Percentiles rank a stretch among this genome's conserved stretches.
Evolutionary conservation across 169 alveolate species (phyloP).

Genomic region (Eimeria sp.): DNA sequence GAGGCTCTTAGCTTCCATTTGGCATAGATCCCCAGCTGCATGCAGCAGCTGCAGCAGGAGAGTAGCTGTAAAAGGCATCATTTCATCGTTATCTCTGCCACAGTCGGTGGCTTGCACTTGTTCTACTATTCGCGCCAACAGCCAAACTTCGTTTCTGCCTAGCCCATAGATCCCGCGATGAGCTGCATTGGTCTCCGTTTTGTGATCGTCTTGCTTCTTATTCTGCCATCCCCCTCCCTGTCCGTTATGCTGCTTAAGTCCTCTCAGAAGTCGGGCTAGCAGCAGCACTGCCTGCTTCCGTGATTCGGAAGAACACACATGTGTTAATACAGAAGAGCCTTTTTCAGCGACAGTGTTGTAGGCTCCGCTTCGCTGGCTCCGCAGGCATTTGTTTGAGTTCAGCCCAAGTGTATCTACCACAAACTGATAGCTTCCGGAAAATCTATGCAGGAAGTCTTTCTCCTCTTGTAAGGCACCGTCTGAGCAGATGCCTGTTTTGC

Average conservation of each 20-base stretch:
- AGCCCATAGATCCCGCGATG: constrained; percentile 13
- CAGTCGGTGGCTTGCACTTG: constrained; percentile 11
- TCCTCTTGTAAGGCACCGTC: background rate
- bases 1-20: constrained; percentile 29
- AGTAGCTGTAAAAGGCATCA: constrained; percentile 33
- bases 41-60: constrained; percentile 53
- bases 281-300: constrained; percentile 44
- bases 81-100: constrained; percentile 18
- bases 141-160: constrained; percentile 38
- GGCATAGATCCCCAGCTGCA: constrained; percentile 54
- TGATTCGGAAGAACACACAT: constrained; percentile 30
- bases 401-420: constrained; percentile 42
- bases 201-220: background rate
- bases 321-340: background rate
- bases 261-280: constrained; percentile 40
- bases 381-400: background rate
- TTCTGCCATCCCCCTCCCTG: background rate
- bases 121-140: constrained; percentile 25
- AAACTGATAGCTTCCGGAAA: constrained; percentile 21
- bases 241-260: background rate
- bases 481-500: background rate
- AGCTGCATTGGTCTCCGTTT: background rate
- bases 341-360: background rate
- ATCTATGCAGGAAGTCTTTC: background rate
- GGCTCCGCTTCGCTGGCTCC: background rate